Conservation (phyloP, 2,329 filamentous ascomycete species). For the Leptographium lundbergii region DNA sequence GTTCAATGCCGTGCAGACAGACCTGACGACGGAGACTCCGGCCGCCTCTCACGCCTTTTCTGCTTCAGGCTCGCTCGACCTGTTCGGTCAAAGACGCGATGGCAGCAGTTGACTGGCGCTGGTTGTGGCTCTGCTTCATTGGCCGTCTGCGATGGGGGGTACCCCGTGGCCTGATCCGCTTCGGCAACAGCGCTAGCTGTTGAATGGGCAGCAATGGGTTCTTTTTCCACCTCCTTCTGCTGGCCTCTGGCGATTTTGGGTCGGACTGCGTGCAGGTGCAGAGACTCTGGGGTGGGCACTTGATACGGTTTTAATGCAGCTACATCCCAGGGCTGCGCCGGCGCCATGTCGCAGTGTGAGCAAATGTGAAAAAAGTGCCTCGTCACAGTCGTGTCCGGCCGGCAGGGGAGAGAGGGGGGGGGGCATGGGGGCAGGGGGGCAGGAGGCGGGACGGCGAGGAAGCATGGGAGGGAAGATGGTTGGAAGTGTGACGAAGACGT, state of each 20-base stretch:
- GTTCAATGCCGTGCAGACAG: neutral
- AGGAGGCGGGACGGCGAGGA: neutral
- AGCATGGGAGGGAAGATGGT: neutral
- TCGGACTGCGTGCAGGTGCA: neutral
- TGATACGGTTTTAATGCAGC: neutral
- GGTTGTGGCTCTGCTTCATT: constrained; percentile 1
- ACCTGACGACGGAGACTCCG: neutral
- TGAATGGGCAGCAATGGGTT: constrained; percentile 1
- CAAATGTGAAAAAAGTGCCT: neutral
- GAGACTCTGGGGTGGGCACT: neutral
- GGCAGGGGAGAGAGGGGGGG: neutral
- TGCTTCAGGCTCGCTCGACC: neutral
- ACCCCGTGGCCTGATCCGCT: neutral
- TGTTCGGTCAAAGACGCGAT: neutral
- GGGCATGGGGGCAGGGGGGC: neutral
- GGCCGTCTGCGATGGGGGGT: neutral
- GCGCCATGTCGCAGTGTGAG: neutral
- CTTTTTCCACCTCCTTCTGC: neutral
- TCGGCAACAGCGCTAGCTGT: neutral
- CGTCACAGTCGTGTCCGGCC: neutral
- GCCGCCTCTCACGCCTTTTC: neutral
- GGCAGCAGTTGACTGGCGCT: neutral
- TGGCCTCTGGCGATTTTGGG: neutral
- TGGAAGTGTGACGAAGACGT: neutral
- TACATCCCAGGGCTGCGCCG: neutral